Evolutionary conservation across 495 filamentous ascomycete species (phyloP), one percentile per base, ranked within the genome.

Genomic region (Aspergillus sparsus): DNA sequence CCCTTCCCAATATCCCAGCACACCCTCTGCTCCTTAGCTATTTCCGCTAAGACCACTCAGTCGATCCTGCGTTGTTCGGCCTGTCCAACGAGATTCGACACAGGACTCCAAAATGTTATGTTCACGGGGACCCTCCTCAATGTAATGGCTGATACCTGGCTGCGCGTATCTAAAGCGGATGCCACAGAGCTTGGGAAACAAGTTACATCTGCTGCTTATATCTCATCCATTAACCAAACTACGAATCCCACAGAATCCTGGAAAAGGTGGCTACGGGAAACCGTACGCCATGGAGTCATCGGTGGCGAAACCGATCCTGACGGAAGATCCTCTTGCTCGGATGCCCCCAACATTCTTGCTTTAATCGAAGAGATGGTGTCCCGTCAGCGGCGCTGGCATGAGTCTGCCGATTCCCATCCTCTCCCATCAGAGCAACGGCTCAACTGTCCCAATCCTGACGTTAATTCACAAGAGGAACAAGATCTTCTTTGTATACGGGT

Each of bases 101-200:
- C 77, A 1, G 74, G 72, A 8, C 62, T 84, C 15, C 87, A 89
- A 58, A 89, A 83, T 64, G 77, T 85, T 41, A 89, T 89, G 85
- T 81, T 88, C 55, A 80, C 87, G 10, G 86, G 82, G 7, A 84
- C 85, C 0, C 74, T 89, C 8, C 74, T 90, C 18, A 86, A 83
- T 16, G 82, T 85, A 11, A 75, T 87, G 33, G 83, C 83, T 16
- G 80, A 87, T 66, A 76, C 82, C 3, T 90, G 78, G 78, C 63
- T 76, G 6, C 72, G 74, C 8, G 68, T 79, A 11, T 74, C 64
- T 10, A 68, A 74, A 31, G 64, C 69, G 18, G 70, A 78, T 21
- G 55, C 76, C 12, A 55, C 58, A 32, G 71, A 75, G 10, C 65
- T 80, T 10, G 77, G 77, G 4, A 67, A 62, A 53, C 70, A 77